These are phyloP conservation scores for Aleurites moluccanus DNA, from an alignment of 441 rosid genomes.

Conservation along the genomic window DNA sequence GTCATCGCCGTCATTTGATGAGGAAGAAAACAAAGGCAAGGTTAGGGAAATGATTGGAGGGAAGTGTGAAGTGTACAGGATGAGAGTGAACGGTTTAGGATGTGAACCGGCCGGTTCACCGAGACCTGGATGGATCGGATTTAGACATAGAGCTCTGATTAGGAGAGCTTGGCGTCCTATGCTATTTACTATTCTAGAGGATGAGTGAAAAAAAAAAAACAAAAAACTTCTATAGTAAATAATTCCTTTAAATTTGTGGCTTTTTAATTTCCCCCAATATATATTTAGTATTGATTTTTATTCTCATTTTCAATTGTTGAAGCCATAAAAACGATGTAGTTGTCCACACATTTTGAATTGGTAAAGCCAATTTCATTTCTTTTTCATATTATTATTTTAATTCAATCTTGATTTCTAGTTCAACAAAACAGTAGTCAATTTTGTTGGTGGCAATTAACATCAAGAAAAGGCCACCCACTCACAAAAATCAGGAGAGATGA, in stretches of 20 bases:
- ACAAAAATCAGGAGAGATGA: too few relatives aligned
- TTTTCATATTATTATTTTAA: too few relatives aligned
- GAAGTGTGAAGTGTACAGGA: constrained; percentile 40
- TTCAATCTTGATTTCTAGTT: too few relatives aligned
- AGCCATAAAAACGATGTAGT: too few relatives aligned
- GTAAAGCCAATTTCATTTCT: too few relatives aligned
- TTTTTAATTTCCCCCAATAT: background rate
- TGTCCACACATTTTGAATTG: too few relatives aligned
- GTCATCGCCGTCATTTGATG: constrained; percentile 36
- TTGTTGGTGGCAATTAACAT: too few relatives aligned
- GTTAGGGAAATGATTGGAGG: constrained; percentile 26
- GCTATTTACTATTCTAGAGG: constrained; percentile 62
- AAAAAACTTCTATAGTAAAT: constrained; percentile 7
- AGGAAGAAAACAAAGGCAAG: constrained; percentile 19
- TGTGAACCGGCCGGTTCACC: constrained; percentile 35
- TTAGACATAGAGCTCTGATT: constrained; percentile 53
- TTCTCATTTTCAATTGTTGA: too few relatives aligned
- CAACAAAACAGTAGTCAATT: too few relatives aligned
- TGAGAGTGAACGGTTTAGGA: constrained; percentile 32
- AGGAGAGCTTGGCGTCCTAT: constrained; percentile 83
- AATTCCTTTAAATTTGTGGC: background rate
- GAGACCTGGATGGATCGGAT: constrained; percentile 67
- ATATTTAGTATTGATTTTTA: background rate
- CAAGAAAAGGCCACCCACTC: background rate
- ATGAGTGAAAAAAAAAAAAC: too few relatives aligned